Evolutionary conservation across 768 basidiomycete genomes (phyloP).

Genomic region (Solioccasus polychromus): DNA sequence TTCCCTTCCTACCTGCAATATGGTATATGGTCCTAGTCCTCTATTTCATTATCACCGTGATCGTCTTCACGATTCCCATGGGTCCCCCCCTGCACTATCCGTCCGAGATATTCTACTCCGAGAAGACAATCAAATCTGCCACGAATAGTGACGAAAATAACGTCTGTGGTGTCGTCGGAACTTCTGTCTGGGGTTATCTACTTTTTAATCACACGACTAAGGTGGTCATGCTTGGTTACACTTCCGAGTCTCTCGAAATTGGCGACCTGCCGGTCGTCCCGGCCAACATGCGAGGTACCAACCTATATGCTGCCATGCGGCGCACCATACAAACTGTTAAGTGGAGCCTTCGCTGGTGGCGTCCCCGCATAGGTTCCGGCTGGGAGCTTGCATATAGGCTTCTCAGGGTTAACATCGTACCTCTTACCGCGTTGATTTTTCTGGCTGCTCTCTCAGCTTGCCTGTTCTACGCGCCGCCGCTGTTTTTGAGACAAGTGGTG

Average conservation of each 20-base stretch:
- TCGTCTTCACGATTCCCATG: slow-evolving; percentile 54
- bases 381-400: slow-evolving; percentile 63
- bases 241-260: slow-evolving; percentile 71
- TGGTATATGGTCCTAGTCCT: slow-evolving; percentile 55
- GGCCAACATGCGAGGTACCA: slow-evolving; percentile 63
- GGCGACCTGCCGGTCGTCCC: slow-evolving; percentile 85
- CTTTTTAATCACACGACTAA: slow-evolving; percentile 89
- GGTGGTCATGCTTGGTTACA: slow-evolving; percentile 82
- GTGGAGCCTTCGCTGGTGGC: slow-evolving; percentile 56
- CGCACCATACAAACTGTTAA: slow-evolving; percentile 48
- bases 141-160: slow-evolving; percentile 71
- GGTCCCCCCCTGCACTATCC: slow-evolving; percentile 79
- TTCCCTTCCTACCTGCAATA: slow-evolving; percentile 30
- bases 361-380: slow-evolving; percentile 57
- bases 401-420: slow-evolving; percentile 49
- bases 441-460: slow-evolving; percentile 57
- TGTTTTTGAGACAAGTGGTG: slow-evolving; percentile 61
- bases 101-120: slow-evolving; percentile 68
- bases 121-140: slow-evolving; percentile 57
- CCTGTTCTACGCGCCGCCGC: slow-evolving; percentile 63
- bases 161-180: slow-evolving; percentile 60
- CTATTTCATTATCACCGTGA: slow-evolving; percentile 42
- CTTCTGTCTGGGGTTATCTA: slow-evolving; percentile 44
- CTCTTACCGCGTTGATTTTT: slow-evolving; percentile 40
- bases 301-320: slow-evolving; percentile 66